Base-by-base conservation (phyloP, 495 filamentous ascomycete species). In the Aspergillus nidulans region DNA sequence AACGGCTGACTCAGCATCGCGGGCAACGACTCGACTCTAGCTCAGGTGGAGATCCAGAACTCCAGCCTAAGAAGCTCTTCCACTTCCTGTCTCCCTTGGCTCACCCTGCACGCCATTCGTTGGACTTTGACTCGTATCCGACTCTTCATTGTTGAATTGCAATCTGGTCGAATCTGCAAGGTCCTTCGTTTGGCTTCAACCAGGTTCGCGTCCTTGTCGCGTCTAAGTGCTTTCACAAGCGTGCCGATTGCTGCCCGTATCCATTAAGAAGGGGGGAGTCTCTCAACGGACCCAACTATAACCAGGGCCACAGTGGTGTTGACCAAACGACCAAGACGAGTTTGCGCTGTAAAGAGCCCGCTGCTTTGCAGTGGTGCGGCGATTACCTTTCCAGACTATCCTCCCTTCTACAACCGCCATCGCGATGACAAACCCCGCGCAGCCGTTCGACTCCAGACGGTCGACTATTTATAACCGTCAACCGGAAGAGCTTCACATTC, bases 401-500 rank as follows among this genome's bases (percentile, higher is more conserved):
- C 26, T 38, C 47, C 48, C 39, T 21, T 32, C 39, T 40, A 38
- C 56, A 38, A 39, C 55, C 39, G 45, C 21, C 47, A 19, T 32
- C 49, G 52, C 43, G 53, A 77, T 77, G 68, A 72, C 78, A 47
- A 80, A 74, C 57, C 70, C 73, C 23, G 56, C 69, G 39, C 75
- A 74, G 57, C 64, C 77, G 18, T 85, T 77, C 66, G 82, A 83
- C 25, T 72, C 79, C 36, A 76, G 83, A 60, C 75, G 82, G 60
- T 65, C 73, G 44, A 73, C 77, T 36, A 67, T 70, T 12, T 78
- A 77, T 53, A 73, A 68, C 24, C 77, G 84, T 45, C 75, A 79
- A 43, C 76, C 81, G 57, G 89, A 92, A 60, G 90, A 95, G 74
- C 78, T 92, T 61, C 89, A 92, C 70, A 86, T 92, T 56, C 82